phyloP scores from a whole-genome alignment of 2,329 filamentous ascomycete genomes.

The Ceratocystis eucalypticola region DNA sequence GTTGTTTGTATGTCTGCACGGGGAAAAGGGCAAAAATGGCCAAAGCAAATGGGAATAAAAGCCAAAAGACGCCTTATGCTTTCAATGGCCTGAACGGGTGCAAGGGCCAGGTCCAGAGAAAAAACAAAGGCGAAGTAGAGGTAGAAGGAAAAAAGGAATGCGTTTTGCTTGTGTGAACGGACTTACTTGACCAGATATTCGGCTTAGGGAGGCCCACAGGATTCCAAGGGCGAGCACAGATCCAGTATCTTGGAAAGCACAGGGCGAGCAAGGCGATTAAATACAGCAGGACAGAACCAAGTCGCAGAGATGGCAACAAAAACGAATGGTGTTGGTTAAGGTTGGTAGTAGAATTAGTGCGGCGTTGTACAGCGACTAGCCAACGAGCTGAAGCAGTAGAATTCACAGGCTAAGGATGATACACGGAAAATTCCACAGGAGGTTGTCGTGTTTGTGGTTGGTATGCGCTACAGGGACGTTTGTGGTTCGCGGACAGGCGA shows the following conservation, averaged over 20 bases:
- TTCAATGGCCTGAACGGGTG: not conserved
- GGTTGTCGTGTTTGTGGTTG: not conserved
- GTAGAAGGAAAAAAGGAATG: no score
- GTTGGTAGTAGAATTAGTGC: not conserved
- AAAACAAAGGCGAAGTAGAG: no score
- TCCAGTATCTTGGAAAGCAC: conserved; percentile 4
- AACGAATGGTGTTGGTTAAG: not conserved
- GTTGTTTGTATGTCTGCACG: not conserved
- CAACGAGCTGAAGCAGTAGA: not conserved
- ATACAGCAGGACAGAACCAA: not conserved
- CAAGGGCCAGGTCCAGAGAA: not conserved
- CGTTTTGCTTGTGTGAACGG: not conserved
- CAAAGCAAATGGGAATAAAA: not conserved
- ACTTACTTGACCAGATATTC: conserved; percentile 3
- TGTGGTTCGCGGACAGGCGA: not conserved
- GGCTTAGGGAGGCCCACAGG: not conserved
- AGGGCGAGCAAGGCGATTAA: not conserved
- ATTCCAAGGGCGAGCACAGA: conserved; percentile 6
- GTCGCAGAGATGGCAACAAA: not conserved
- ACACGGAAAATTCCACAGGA: not conserved
- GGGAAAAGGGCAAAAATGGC: not conserved
- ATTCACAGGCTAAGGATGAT: not conserved
- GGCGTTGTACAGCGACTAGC: not conserved
- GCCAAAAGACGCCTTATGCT: not conserved
- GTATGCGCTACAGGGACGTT: not conserved